Base-by-base conservation (phyloP, 2,329 filamentous ascomycete genomes). In the Graphium sp. region DNA sequence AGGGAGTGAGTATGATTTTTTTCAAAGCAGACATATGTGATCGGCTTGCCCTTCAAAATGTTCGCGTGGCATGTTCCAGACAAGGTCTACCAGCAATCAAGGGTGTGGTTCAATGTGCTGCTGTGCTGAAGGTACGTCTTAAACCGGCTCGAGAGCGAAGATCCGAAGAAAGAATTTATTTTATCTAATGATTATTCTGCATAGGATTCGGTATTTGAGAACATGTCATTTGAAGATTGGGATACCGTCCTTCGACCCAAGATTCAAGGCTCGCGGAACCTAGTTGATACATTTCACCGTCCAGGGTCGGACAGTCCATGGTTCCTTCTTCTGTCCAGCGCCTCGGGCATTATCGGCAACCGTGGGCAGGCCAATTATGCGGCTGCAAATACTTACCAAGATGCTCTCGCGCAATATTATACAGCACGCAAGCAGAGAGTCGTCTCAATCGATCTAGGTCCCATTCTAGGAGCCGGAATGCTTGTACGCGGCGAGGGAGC, bases 291-390 rank as follows among this genome's bases (percentile, higher is more conserved):
- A 34, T 53, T 57, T 36, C n/a, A n/a, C n/a, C n/a, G n/a, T n/a
- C n/a, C n/a, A n/a, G n/a, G n/a, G 44, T 32, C 57, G 18, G 22
- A 26, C 2, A 26, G 53, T 33, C 42, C 53, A 30, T 53, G 58
- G 39, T 64, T 67, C 38, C 39, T 70, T 23, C 57, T 68, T 18
- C 30, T 36, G 8, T 32, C 30, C 18, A 55, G 52, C 11, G 53
- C 52, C 1, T 50, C 53, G 5, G 47, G 54, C 18, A 47, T 56
- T 36, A 47, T 69, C 27, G 68, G 68, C 18, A 69, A 61, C 36
- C 57, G 60, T 5, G 63, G 64, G 1, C 68, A 73, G 34, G 57
- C 62, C 11, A 70, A 69, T 42, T 73, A 73, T 34, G 59, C 63
- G 3, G 63, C 65, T 1, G 66, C 60, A 5, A 66, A 67, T 37